These are phyloP conservation scores for Rhizomucor miehei DNA, from an alignment of 371 early-diverging fungal genomes.

Conservation along the genomic window DNA sequence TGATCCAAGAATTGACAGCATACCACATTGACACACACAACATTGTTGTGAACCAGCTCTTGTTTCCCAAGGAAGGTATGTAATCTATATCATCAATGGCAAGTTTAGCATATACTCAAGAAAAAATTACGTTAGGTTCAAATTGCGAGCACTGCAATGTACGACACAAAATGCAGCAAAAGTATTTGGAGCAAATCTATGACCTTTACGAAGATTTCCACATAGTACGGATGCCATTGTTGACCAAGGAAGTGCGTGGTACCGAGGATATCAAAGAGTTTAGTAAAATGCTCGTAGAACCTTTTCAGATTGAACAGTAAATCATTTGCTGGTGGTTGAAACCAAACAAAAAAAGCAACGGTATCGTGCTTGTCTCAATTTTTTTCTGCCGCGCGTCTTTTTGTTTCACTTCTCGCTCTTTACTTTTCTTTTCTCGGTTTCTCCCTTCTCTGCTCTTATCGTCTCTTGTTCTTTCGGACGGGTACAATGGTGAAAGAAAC, in stretches of 20 bases:
- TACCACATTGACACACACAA: constrained; percentile 98
- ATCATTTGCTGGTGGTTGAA: no score
- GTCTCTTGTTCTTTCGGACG: no score
- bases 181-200: constrained; percentile 96
- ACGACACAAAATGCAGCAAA: constrained; percentile 96
- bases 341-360: not conserved
- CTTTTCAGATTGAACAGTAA: constrained; percentile 35
- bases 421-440: no score
- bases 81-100: not conserved
- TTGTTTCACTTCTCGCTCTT: no score
- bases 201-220: constrained; percentile 99
- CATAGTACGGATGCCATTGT: constrained; percentile 80
- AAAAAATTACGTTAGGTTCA: constrained; percentile 44
- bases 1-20: constrained; percentile 97
- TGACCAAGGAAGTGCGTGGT: constrained; percentile 97
- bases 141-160: constrained; percentile 96
- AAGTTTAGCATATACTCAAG: no score
- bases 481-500: constrained; percentile 79
- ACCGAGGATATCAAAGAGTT: constrained; percentile 89
- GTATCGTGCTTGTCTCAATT: no score
- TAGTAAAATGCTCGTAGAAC: constrained; percentile 87
- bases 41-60: constrained; percentile 97
- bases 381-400: no score
- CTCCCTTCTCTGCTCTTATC: no score
- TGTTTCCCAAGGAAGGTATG: constrained; percentile 88